Evolutionary conservation across 257 asterid genomes (phyloP).

Genomic region (Nicotiana sylvestris): DNA sequence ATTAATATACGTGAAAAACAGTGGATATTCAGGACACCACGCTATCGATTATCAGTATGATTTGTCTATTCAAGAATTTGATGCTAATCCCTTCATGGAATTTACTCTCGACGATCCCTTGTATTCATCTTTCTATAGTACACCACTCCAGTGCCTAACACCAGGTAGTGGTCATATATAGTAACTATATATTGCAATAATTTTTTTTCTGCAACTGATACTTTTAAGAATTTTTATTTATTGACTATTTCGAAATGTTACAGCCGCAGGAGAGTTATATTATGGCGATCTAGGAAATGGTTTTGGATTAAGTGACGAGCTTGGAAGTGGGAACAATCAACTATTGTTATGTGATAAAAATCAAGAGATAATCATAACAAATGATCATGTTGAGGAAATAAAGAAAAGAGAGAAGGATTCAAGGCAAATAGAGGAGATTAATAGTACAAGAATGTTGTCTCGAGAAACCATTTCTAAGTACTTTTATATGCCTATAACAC

Average conservation of each 20-base stretch:
- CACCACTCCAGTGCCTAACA: slow-evolving; percentile 10
- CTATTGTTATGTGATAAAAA: slow-evolving; percentile 18
- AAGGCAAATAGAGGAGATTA: slow-evolving; percentile 14
- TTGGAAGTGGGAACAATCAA: neutral
- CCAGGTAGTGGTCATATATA: slow-evolving; percentile 30
- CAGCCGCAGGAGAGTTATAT: slow-evolving; percentile 9
- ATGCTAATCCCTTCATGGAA: slow-evolving; percentile 13
- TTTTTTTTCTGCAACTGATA: neutral
- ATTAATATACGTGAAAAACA: neutral
- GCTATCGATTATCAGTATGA: neutral
- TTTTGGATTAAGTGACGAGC: neutral
- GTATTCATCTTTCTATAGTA: slow-evolving; percentile 22
- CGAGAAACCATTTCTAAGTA: slow-evolving; percentile 46
- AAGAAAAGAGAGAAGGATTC: slow-evolving; percentile 2
- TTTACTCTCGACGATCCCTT: slow-evolving; percentile 27
- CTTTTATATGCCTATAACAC: slow-evolving; percentile 75
- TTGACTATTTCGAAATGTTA: neutral
- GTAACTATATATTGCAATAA: no score
- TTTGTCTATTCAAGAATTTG: slow-evolving; percentile 8
- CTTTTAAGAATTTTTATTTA: neutral
- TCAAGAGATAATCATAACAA: neutral
- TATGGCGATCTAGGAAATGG: slow-evolving; percentile 12
- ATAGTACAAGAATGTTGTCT: slow-evolving; percentile 28
- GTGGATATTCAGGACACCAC: neutral
- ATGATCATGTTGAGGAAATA: neutral